phyloP scores from a whole-genome alignment of 2,329 filamentous ascomycete species.

The Penicillium sp. region DNA sequence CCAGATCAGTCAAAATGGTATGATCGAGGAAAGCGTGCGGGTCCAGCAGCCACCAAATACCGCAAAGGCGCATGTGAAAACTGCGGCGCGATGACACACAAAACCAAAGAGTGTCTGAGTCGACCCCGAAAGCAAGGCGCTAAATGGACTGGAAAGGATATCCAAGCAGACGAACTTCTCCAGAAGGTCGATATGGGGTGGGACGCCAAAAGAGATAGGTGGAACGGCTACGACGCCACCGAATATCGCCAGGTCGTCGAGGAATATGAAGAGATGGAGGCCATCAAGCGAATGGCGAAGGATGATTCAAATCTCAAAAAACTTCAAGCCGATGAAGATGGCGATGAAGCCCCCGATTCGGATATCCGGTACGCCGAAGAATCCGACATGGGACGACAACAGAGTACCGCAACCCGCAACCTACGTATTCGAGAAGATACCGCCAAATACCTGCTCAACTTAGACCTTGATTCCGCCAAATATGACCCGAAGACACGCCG shows the following conservation, averaged over 20 bases:
- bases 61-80: conserved; percentile 98
- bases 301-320: conserved; percentile 53
- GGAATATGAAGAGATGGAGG: conserved; percentile 83
- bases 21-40: conserved; percentile 79
- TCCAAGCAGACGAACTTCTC: conserved; percentile 85
- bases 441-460: conserved; percentile 90
- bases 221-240: conserved; percentile 93
- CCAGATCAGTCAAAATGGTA: conserved; percentile 82
- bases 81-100: conserved; percentile 95
- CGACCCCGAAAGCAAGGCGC: conserved; percentile 86
- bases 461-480: conserved; percentile 93
- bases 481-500: conserved; percentile 96
- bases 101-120: conserved; percentile 88
- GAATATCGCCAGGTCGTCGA: conserved; percentile 87
- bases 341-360: conserved; percentile 42
- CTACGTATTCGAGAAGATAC: conserved; percentile 93
- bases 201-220: conserved; percentile 96
- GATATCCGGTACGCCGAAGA: conserved; percentile 81
- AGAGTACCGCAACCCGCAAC: conserved; percentile 86
- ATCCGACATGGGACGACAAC: conserved; percentile 92
- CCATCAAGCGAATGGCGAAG: conserved; percentile 61
- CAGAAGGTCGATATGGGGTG: conserved; percentile 86
- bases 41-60: conserved; percentile 90
- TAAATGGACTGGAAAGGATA: conserved; percentile 88
- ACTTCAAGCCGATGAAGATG: conserved; percentile 56